Evolutionary conservation across 1,139 yeast species (phyloP).

Genomic region (Pichia sp.): DNA sequence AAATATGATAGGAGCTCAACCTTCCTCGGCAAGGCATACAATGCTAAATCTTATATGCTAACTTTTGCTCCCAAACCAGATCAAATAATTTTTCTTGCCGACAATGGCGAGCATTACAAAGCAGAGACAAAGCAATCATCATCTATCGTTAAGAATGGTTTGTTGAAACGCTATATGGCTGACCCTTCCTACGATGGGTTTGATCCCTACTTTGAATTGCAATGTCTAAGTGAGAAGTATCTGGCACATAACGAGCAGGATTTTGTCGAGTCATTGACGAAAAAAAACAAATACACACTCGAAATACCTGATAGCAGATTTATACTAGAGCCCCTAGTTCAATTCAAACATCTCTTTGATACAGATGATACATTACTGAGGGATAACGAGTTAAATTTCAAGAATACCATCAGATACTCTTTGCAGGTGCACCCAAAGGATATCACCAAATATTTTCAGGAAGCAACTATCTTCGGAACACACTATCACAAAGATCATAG

Average conservation of each 20-base stretch:
- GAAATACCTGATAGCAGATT: conserved; percentile 9
- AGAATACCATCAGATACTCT: conserved; percentile 28
- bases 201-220: conserved; percentile 17
- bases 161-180: conserved; percentile 25
- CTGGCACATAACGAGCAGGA: not conserved
- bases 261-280: not conserved
- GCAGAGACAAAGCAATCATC: conserved; percentile 19
- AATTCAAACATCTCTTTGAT: conserved; percentile 4
- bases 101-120: conserved; percentile 32
- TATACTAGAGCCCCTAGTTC: conserved; percentile 13
- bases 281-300: not conserved
- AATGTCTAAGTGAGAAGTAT: conserved; percentile 2
- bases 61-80: conserved; percentile 37
- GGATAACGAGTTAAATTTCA: conserved; percentile 16
- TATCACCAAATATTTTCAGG: conserved; percentile 44
- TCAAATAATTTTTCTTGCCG: conserved; percentile 34
- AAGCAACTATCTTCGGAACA: conserved; percentile 36
- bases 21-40: conserved; percentile 27
- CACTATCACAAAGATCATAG: conserved; percentile 20
- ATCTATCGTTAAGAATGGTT: conserved; percentile 24
- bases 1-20: conserved; percentile 28
- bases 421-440: conserved; percentile 14
- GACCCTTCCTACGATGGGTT: conserved; percentile 1
- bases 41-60: conserved; percentile 39
- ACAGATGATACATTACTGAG: conserved; percentile 3